Base-by-base conservation (phyloP, 345 rosid species). In the Trapa incisa region DNA sequence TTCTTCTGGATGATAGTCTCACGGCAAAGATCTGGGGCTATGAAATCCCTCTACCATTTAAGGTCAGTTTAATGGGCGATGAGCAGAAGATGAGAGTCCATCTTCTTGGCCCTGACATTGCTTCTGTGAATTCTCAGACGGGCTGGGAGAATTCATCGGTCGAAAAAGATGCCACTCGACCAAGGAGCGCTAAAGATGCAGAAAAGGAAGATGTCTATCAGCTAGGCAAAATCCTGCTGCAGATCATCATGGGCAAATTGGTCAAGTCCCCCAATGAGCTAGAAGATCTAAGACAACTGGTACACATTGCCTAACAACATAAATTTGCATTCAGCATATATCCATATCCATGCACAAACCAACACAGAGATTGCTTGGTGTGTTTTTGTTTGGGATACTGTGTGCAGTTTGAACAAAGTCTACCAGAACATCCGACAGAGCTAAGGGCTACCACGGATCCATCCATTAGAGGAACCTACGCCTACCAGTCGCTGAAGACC, bases 141-240 rank as follows among this genome's bases (percentile, higher is more conserved):
- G 89, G 86, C 54, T 78, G 81, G 6, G 90, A 85, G 70, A 85
- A 72, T 37, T 77, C 80, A 68, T 77, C 80, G 67, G 70, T 76
- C 2, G 77, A 78, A 12, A 15, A 33, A 10, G 63, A 58, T 3
- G 15, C 63, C 4, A 29, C 2, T 33, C 37, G 16, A 2, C 63
- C 63, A 10, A 16, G 74, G 84, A 84, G 84, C 65, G 57, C 70
- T 36, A 80, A 73, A 74, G 80, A 71, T 41, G 76, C 82, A 65
- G 96, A 85, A 75, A 89, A 86, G 70, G 98, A 92, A 78, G 96
- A 92, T 61, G 77, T 92, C 47, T 92, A 89, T 76, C 96, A 84
- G 66, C 83, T 92, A 39, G 98, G 98, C 32, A 75, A 79, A 43
- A 86, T 92, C 67, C 81, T 89, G 36, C 75, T 88, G 54, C 86